phyloP scores from a whole-genome alignment of 352 stramenopile genomes.

The Globisporangium megalacanthum region DNA sequence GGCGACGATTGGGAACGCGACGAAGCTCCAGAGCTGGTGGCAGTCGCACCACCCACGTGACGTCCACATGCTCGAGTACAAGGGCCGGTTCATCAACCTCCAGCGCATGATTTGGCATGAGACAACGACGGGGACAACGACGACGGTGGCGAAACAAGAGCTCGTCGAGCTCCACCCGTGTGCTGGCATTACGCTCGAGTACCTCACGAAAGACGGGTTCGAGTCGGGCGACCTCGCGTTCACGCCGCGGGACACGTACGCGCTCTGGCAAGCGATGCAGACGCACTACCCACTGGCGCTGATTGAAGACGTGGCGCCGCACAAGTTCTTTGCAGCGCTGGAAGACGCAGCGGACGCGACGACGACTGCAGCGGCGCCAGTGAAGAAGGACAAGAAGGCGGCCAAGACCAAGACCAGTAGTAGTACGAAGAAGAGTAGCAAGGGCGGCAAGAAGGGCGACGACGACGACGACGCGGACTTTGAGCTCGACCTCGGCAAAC shows the following conservation, averaged over 20 bases:
- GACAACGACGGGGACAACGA: slow-evolving; percentile 18
- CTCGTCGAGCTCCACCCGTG: slow-evolving; percentile 79
- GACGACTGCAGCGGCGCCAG: slow-evolving; percentile 11
- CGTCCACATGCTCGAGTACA: slow-evolving; percentile 94
- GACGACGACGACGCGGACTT: slow-evolving; percentile 61
- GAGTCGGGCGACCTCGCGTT: slow-evolving; percentile 87
- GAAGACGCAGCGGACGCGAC: slow-evolving; percentile 27
- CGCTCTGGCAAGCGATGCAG: slow-evolving; percentile 91
- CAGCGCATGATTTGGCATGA: slow-evolving; percentile 95
- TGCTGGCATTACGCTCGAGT: slow-evolving; percentile 78
- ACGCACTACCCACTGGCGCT: slow-evolving; percentile 64
- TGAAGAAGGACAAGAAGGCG: slow-evolving; percentile 13
- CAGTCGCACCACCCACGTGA: slow-evolving; percentile 82
- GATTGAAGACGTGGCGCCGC: slow-evolving; percentile 91
- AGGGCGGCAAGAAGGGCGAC: slow-evolving; percentile 58
- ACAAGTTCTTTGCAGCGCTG: slow-evolving; percentile 88
- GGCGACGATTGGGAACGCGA: slow-evolving; percentile 97
- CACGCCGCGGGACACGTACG: slow-evolving; percentile 96
- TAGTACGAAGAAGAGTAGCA: slow-evolving; percentile 29
- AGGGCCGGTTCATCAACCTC: slow-evolving; percentile 97
- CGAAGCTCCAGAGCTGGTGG: slow-evolving; percentile 94
- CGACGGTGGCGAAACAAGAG: slow-evolving; percentile 46
- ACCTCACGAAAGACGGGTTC: slow-evolving; percentile 80
- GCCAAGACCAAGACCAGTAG: slow-evolving; percentile 21
- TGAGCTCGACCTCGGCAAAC: slow-evolving; percentile 66